Evolutionary conservation across 2,329 filamentous ascomycete genomes (phyloP).

Genomic region (Trichoderma polysporum): DNA sequence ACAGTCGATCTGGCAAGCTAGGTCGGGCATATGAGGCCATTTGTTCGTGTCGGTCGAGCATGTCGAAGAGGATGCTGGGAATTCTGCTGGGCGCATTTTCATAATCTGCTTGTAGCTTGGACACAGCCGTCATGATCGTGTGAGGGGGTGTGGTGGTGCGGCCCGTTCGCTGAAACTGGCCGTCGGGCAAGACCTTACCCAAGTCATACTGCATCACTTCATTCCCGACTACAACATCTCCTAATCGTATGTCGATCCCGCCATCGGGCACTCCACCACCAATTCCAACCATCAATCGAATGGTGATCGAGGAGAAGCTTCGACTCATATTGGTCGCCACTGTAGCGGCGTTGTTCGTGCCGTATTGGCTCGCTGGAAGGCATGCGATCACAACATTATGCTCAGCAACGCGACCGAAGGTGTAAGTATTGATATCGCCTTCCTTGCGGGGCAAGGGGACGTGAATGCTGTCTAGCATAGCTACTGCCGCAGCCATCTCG

Average conservation of each 20-base stretch:
- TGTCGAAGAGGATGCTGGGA: background rate
- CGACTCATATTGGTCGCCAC: constrained; percentile 34
- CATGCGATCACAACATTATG: constrained; percentile 10
- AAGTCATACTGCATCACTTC: constrained; percentile 22
- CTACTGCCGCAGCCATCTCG: constrained; percentile 32
- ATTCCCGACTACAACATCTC: constrained; percentile 25
- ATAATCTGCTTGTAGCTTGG: background rate
- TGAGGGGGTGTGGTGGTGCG: background rate
- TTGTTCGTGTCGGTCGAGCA: background rate
- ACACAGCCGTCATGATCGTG: background rate
- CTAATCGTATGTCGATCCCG: constrained; percentile 24
- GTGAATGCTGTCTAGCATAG: constrained; percentile 34
- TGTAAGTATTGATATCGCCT: background rate
- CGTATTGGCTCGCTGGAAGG: constrained; percentile 24
- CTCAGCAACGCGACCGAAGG: background rate
- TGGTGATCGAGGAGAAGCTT: constrained; percentile 31
- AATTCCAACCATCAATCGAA: constrained; percentile 7
- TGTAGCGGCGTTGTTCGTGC: constrained; percentile 31
- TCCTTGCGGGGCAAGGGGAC: background rate
- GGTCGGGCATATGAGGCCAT: background rate
- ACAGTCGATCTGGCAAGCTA: background rate
- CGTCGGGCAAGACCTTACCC: background rate
- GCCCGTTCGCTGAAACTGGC: background rate
- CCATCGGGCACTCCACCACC: constrained; percentile 22
- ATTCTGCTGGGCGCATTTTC: background rate